Base-by-base conservation (phyloP, 352 stramenopile genomes). In the Phytophthora aleatoria region DNA sequence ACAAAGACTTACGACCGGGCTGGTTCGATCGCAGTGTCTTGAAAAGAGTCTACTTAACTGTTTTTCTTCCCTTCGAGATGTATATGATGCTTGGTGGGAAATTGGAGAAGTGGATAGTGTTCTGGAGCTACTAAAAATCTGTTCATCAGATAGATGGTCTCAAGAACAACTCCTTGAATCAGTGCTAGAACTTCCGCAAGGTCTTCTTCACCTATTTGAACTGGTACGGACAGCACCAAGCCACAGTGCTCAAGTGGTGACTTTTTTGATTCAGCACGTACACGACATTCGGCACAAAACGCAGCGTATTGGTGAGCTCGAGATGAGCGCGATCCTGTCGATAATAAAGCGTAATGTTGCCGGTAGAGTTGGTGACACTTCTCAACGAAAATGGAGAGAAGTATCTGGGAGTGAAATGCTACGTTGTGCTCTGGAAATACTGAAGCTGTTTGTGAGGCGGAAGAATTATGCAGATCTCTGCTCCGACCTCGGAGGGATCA, bases 391-490 rank as follows among this genome's bases (percentile, higher is more conserved):
- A 30, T 59, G 47, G 58, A 30, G 38, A 26, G 31, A 45, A 59
- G 16, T 56, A 9, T 43, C 43, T n/a, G 43, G 55, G 5, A 59
- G 47, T 3, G 59, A 67, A 41, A 55, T 76, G 13, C 20, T 74
- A 1, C 47, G 59, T 9, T 59, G 59, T 24, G 41, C 68, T n/a
- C 59, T 85, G 3, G 47, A 67, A 44, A 59, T 71, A 6, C 43
- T 85, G 5, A 77, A 77, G 56, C 5, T 55, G 5, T 60, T 77
- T 52, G 60, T 67, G 5, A 57, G 61, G 16, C 28, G 64, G 20
- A 81, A 82, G 20, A 57, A 60, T 9, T 79, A 57, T 58, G 71
- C 73, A 16, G 11, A 60, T 3, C 16, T 65, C 13, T 82, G 61
- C 42, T 63, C 61, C 9, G 36, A 67, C 0, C 39, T 71, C 10